Base-by-base conservation (phyloP, 2,329 filamentous ascomycete genomes). In the Beauveria medogensis region DNA sequence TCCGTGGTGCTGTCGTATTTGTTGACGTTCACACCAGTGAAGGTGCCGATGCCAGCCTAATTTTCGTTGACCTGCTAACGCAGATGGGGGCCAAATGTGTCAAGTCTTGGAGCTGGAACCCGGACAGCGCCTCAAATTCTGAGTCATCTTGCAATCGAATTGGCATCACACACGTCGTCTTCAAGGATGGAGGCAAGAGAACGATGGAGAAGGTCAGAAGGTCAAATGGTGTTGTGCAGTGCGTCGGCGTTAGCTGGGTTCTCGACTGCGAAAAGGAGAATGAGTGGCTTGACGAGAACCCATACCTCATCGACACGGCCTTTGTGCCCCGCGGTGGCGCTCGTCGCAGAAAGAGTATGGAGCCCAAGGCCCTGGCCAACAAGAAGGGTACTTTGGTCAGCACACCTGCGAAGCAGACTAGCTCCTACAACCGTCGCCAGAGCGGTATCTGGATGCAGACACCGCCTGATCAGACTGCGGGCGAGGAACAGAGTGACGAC, bases 241-340 rank as follows among this genome's bases (percentile, higher is more conserved):
- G 91, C 74, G 91, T 96, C 60, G 91, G 91, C 55, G 89, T 95
- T 52, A 87, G 86, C 65, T 96, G 91, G 91, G 89, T 94, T 59
- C 81, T 96, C 64, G 91, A 96, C 67, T 93, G 90, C 67, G 89
- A 93, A 71, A 80, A 87, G 16, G 84, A 90, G 68, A 89, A 89
- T 64, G 78, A 84, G 70, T 92, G 90, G 90, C 78, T 92, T 3
- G 87, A 91, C 34, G 90, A 94, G 70, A 74, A 77, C 0, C 78
- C 83, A 0, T 93, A 91, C 71, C 78, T 81, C 51, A 83, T 92
- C 50, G 87, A 92, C 71, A 85, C 85, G 34, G 79, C 81, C 2
- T 75, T 85, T 48, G 75, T 89, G 40, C 87, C 89, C 20, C 86
- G 89, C 2, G 88, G 88, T 20, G 87, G 88, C 9, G 82, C 82